These are phyloP conservation scores for Zygosaccharomyces bisporus DNA, from an alignment of 805 yeast species.

Conservation along the genomic window DNA sequence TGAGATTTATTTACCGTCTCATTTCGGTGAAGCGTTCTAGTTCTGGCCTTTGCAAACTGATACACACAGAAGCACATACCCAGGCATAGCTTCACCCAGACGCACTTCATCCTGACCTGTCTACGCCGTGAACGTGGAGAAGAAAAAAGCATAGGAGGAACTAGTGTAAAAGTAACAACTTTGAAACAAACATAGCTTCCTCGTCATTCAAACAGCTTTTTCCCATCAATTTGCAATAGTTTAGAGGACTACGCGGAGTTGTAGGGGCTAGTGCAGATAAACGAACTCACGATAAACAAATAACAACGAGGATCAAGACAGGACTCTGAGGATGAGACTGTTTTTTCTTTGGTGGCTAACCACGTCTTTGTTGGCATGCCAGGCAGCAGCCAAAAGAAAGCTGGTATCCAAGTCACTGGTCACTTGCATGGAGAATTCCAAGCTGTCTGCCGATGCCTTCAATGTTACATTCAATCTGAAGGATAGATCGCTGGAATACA, in stretches of 20 bases:
- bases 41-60: conserved; percentile 2
- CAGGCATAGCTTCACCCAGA: background rate
- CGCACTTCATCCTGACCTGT: background rate
- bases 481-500: conserved; percentile 60
- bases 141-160: conserved; percentile 1
- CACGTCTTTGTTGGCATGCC: conserved; percentile 10
- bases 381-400: conserved; percentile 32
- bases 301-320: background rate
- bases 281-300: background rate
- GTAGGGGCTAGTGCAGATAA: background rate
- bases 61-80: background rate
- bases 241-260: background rate
- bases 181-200: background rate
- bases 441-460: conserved; percentile 67
- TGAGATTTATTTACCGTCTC: conserved; percentile 3
- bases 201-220: background rate
- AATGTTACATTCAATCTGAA: conserved; percentile 75
- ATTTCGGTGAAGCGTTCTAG: conserved; percentile 1
- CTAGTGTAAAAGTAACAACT: background rate
- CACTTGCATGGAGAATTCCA: conserved; percentile 77
- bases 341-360: conserved; percentile 10
- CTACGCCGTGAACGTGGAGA: background rate
- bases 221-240: background rate
- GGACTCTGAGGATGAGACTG: conserved; percentile 10
- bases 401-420: conserved; percentile 72